Base-by-base conservation (phyloP, 306 rosid genomes). In the Potentilla sterilis region DNA sequence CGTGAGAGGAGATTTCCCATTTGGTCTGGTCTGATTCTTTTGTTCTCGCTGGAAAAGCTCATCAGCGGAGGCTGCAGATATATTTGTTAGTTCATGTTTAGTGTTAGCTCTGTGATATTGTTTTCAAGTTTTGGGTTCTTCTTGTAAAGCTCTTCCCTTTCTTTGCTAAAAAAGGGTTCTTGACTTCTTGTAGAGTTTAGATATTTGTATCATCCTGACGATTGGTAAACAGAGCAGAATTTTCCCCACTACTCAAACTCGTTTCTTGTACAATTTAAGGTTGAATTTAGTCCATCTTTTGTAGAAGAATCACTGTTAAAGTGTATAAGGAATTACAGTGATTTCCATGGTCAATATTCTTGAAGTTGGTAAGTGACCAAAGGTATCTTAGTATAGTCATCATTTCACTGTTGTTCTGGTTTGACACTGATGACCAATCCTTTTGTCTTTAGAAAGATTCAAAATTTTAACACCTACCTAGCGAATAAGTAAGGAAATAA, bases 81-180 rank as follows among this genome's bases (percentile, higher is more conserved):
- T 79, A 87, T 82, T 85, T 86, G 89, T 81, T 86, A 28, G 80
- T 86, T 87, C 85, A 70, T 87, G 86, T 84, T 84, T 83, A 86
- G 80, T 66, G 79, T 80, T 79, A 71, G 84, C 84, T 83, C 83
- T 83, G 28, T 28, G 51, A 79, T 89, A 85, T 78, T 70, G 52
- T 22, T 68, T 90, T 81, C 37, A 24, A 65, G 52, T 48, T 76
- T 74, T 80, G 73, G 82, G 72, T 86, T 80, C 47, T 77, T 83
- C 28, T 28, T 28, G 28, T 83, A 87, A 86, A 82, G 86, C 82
- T n/a, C 61, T 11, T 5, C 6, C 19, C 8, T 4, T 49, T 58
- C 40, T 22, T 9, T 57, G 41, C 49, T 16, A 58, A 28, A 48
- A 61, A 24, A 49, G 1, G 41, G 22, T 58, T 42, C 55, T 18